A percentile compares a stretch with the other conserved stretches of the same genome.
Conservation (phyloP, 2,329 filamentous ascomycete species). For the Scopulariopsis brevicaulis region DNA sequence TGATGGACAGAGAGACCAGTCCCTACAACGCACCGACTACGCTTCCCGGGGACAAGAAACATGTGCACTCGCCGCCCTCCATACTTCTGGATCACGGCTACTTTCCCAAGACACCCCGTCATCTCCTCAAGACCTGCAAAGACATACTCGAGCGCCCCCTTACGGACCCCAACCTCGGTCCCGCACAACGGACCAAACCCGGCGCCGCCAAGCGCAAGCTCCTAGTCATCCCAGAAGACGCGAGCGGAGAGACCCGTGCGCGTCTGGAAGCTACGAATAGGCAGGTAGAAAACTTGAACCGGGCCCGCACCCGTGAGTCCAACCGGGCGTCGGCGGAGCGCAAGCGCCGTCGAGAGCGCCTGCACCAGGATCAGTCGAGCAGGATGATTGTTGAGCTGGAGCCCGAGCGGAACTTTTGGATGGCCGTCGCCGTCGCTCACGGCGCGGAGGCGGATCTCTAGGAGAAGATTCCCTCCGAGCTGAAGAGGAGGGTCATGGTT, state of each 20-base stretch:
- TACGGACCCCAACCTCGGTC: neutral
- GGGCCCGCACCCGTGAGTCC: neutral
- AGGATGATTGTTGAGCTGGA: neutral
- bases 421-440: neutral
- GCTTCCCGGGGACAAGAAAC: neutral
- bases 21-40: neutral
- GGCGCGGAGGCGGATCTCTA: neutral
- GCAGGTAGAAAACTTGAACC: neutral
- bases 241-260: neutral
- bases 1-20: neutral
- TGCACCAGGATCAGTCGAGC: neutral
- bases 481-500: neutral
- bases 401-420: neutral
- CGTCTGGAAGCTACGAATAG: neutral
- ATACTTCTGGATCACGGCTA: neutral
- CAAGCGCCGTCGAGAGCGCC: neutral
- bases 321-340: constrained; percentile 1
- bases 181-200: neutral
- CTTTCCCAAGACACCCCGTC: neutral
- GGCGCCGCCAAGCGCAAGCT: neutral
- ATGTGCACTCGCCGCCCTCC: neutral
- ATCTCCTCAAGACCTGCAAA: neutral
- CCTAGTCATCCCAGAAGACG: neutral
- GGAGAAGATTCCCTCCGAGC: neutral
- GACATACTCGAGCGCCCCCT: neutral